Evolutionary conservation across 495 filamentous ascomycete species (phyloP).

Genomic region (Lasiosphaeria ovina): DNA sequence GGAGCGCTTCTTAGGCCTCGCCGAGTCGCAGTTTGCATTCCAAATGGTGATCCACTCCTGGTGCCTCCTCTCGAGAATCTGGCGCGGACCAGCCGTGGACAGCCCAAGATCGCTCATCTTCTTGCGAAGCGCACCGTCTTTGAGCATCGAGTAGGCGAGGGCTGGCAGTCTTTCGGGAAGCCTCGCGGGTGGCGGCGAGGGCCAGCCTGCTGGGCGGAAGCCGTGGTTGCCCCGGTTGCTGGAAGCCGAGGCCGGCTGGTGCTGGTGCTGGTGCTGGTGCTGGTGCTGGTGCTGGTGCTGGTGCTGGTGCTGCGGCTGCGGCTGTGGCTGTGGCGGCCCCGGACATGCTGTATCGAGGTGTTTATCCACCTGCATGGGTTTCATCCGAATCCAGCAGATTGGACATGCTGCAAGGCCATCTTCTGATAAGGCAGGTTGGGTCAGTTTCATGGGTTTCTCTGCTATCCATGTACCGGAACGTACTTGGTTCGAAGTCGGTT

Average conservation of each 20-base stretch:
- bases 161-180: constrained; percentile 61
- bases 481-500: constrained; percentile 32
- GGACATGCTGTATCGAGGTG: constrained; percentile 71
- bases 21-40: constrained; percentile 94
- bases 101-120: constrained; percentile 85
- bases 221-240: constrained; percentile 4
- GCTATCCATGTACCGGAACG: background rate
- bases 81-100: constrained; percentile 61
- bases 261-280: constrained; percentile 24
- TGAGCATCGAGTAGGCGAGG: constrained; percentile 77
- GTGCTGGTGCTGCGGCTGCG: constrained; percentile 1
- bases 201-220: constrained; percentile 5
- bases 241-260: constrained; percentile 12
- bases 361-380: constrained; percentile 63
- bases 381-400: constrained; percentile 75
- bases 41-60: constrained; percentile 93
- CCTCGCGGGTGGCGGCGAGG: constrained; percentile 17
- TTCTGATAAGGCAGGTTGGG: constrained; percentile 37
- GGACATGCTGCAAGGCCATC: constrained; percentile 82
- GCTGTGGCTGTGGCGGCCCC: constrained; percentile 32
- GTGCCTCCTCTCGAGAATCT: constrained; percentile 73
- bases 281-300: constrained; percentile 11
- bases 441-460: background rate
- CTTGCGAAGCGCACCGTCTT: constrained; percentile 69
- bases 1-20: constrained; percentile 61